Evolutionary conservation across 2,329 filamentous ascomycete genomes (phyloP).

Genomic region (Biscogniauxia sp.): DNA sequence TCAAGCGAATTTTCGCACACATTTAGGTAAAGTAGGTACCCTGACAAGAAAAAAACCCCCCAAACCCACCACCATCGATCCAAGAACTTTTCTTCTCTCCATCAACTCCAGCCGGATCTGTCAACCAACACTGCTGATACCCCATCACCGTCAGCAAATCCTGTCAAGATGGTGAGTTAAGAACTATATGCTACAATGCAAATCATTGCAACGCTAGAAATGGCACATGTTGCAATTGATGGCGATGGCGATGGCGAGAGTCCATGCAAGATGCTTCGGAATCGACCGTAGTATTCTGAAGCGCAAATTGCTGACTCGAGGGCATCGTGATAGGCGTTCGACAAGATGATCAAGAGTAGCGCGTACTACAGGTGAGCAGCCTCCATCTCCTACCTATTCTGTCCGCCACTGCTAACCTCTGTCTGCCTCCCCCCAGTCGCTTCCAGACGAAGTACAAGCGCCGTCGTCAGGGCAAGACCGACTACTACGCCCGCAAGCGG

Average conservation of each 20-base stretch:
- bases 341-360: constrained; percentile 96
- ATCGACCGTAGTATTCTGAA: constrained; percentile 67
- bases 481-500: constrained; percentile 99
- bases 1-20: constrained; percentile 39
- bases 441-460: constrained; percentile 99
- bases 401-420: constrained; percentile 22
- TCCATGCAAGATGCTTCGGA: constrained; percentile 99
- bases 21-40: no score
- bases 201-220: constrained; percentile 32
- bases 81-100: constrained; percentile 6
- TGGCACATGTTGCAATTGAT: constrained; percentile 28
- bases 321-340: constrained; percentile 69
- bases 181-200: constrained; percentile 23
- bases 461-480: constrained; percentile 94
- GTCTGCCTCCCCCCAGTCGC: constrained; percentile 57
- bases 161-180: constrained; percentile 70
- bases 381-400: not conserved
- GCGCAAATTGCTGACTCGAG: constrained; percentile 99
- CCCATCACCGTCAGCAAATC: constrained; percentile 42
- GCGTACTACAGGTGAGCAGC: constrained; percentile 92
- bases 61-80: constrained; percentile 26
- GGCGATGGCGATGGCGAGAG: constrained; percentile 48
- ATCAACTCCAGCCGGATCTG: constrained; percentile 12
- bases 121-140: constrained; percentile 25
- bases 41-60: constrained; percentile 24